Conservation (phyloP, 306 rosid species). For the Lathyrus oleraceus region DNA sequence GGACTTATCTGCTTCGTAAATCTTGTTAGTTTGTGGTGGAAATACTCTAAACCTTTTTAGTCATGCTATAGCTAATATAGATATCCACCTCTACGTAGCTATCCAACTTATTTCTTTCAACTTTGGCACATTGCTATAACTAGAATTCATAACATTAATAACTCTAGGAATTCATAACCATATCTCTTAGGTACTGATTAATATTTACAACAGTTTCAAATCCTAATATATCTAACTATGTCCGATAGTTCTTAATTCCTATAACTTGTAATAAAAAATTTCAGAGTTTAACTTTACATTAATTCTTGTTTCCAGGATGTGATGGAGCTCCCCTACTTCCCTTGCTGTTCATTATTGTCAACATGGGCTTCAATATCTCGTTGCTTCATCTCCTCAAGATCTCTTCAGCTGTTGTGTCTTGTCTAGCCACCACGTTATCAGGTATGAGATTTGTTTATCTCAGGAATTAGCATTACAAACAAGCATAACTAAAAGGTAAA, state of each 20-base stretch:
- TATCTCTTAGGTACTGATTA: not conserved
- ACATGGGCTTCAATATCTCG: conserved; percentile 66
- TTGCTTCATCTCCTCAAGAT: conserved; percentile 86
- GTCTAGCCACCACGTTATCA: conserved; percentile 80
- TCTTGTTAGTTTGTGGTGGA: no score
- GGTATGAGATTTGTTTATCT: conserved; percentile 51
- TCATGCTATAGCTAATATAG: not conserved
- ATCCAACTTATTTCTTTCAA: not conserved
- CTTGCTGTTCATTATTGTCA: conserved; percentile 43
- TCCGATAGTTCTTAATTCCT: no score
- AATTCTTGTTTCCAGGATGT: conserved; percentile 45
- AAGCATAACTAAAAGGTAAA: no score
- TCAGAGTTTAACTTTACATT: conserved; percentile 28
- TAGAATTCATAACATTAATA: not conserved
- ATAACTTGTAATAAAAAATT: not conserved
- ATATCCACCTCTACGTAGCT: not conserved
- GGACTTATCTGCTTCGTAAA: not conserved
- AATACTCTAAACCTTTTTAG: not conserved
- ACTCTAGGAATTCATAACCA: not conserved
- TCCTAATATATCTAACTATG: no score
- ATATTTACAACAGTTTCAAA: not conserved
- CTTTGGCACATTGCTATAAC: not conserved
- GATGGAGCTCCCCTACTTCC: conserved; percentile 54
- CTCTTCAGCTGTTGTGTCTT: conserved; percentile 87
- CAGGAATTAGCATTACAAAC: no score